Base-by-base conservation (phyloP, 805 yeast genomes). In the Spathaspora arborariae region DNA sequence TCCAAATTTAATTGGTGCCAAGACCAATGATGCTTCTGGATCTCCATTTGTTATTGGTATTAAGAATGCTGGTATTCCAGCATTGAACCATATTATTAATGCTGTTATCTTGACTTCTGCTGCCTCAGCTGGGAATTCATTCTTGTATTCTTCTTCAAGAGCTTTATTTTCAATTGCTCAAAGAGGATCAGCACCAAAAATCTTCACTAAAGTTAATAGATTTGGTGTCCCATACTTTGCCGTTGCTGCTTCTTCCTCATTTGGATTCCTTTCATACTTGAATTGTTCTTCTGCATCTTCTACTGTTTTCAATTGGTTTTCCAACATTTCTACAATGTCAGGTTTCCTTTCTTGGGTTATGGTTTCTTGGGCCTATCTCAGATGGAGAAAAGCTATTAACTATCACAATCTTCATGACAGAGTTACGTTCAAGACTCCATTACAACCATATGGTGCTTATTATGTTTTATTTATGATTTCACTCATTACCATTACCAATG, bases 31-130 rank as follows among this genome's bases (percentile, higher is more conserved):
- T 54, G 85, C 85, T 20, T 75, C 82, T 24, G 82, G 84, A 15
- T 80, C 85, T 26, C 86, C 87, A 2, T 82, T 80, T 53, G 85
- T 82, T 46, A 75, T 82, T 56, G 86, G 84, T 41, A 81, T 78
- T 56, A 76, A 75, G 64, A 77, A 72, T 57, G 85, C 83, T 4
- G 83, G 85, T 42, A 75, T 80, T 41, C 71, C 67, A 20, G 83
- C 77, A 5, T 67, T 81, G 51, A 78, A 82, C 56, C 83, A 80
- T 53, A 79, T 82, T 51, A 73, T 82, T 56, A 82, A 82, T 56
- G 87, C 78, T 9, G 78, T 75, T 45, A 79, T 82, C 53, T 66
- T 82, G 59, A 71, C 82, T 3, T 80, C 85, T 39, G 85, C 85
- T 10, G 67, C 72, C 18, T 68, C 74, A 5, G 71, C 67, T 42